Percentiles rank a stretch among this genome's conserved stretches.
Evolutionary conservation across 2,329 filamentous ascomycete genomes (phyloP).

Genomic region (Trichophaea hybrida): DNA sequence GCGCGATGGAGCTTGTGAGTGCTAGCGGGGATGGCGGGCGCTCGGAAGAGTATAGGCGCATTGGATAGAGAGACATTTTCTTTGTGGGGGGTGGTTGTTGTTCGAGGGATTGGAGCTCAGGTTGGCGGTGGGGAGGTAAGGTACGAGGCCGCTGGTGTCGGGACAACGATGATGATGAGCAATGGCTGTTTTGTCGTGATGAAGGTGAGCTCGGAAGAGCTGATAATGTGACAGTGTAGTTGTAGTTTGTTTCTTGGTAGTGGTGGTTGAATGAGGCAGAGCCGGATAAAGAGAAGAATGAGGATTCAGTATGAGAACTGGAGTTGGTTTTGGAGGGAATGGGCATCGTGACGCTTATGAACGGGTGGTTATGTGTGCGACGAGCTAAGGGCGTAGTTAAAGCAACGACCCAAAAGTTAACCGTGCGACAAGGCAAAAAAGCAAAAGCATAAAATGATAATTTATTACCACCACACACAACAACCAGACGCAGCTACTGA

Average conservation of each 20-base stretch:
- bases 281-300: background rate
- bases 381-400: too few relatives aligned
- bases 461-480: too few relatives aligned
- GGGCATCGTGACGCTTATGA: background rate
- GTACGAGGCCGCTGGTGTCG: background rate
- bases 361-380: background rate
- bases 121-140: background rate
- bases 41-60: slow-evolving; percentile 12
- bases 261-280: background rate
- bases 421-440: too few relatives aligned
- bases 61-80: slow-evolving; percentile 5
- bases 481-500: too few relatives aligned
- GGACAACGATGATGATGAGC: background rate
- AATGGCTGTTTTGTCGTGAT: background rate
- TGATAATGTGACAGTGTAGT: background rate
- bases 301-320: background rate
- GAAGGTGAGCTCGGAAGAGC: too few relatives aligned
- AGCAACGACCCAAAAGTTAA: too few relatives aligned
- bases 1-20: slow-evolving; percentile 13
- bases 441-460: too few relatives aligned
- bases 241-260: background rate
- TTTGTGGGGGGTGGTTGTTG: background rate
- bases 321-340: background rate
- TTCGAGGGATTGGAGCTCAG: slow-evolving; percentile 2
- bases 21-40: slow-evolving; percentile 14